phyloP scores from a whole-genome alignment of 2,329 filamentous ascomycete species.

The Xylariaceae sp. region DNA sequence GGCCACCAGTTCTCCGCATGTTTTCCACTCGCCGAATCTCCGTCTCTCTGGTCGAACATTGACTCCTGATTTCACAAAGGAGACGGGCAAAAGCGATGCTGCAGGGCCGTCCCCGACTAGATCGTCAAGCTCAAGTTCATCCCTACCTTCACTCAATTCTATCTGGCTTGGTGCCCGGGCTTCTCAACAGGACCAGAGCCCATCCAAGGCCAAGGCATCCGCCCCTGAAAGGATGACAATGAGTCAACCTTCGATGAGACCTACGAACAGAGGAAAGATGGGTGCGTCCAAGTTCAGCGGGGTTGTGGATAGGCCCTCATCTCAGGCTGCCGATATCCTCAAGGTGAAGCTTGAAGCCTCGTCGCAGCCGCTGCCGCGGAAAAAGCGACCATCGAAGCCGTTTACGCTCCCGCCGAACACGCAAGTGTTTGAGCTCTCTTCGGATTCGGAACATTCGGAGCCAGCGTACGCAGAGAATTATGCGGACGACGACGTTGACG shows the following conservation, averaged over 20 bases:
- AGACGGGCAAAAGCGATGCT: not conserved
- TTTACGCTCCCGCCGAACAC: conserved; percentile 36
- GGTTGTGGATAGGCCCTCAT: conserved; percentile 13
- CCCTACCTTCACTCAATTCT: conserved; percentile 30
- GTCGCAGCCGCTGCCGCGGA: conserved; percentile 8
- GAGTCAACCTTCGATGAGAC: no score
- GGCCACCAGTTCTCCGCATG: not conserved
- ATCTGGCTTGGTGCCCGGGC: conserved; percentile 41
- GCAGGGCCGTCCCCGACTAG: conserved; percentile 3
- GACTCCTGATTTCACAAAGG: conserved; percentile 14
- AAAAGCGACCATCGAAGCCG: conserved; percentile 5
- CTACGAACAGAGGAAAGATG: conserved; percentile 40
- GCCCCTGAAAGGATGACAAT: conserved; percentile 38
- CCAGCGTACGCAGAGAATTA: conserved; percentile 35
- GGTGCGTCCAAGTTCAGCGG: conserved; percentile 41
- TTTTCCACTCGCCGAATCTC: no score
- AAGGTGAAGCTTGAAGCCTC: conserved; percentile 9
- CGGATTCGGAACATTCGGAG: conserved; percentile 35
- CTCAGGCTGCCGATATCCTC: not conserved
- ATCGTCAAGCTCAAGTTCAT: conserved; percentile 24
- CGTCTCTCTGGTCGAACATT: not conserved
- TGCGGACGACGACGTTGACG: conserved; percentile 39
- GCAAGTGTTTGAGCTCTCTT: conserved; percentile 38
- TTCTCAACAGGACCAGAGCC: conserved; percentile 37
- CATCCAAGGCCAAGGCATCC: conserved; percentile 28